Evolutionary conservation across 2,329 filamentous ascomycete genomes (phyloP), one percentile per base, ranked within the genome.

Genomic region (Truncatella angustata): DNA sequence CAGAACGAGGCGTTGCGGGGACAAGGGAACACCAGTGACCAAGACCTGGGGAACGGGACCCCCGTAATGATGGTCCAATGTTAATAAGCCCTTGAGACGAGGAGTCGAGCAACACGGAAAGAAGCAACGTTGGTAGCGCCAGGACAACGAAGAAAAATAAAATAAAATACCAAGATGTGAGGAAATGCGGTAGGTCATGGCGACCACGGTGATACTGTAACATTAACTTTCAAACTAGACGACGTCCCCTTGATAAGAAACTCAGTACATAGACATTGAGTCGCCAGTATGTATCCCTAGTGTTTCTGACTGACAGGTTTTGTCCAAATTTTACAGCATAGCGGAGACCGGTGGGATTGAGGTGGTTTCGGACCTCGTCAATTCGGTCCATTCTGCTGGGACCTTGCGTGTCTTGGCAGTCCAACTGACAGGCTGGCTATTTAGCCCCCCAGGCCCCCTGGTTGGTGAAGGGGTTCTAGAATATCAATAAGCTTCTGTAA

Each of bases 21-120:
- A 34, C 32, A 14, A 48, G 32, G 26, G 45, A 48, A n/a, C 30
- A 32, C 45, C 14, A 48, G 10, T 10, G 32, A 21, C 30, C 45
- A 49, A 37, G 45, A 49, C 45, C 45, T 49, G 45, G 45, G 45
- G 45, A 49, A 49, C 32, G 45, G 45, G 32, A 23, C 45, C 45
- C 39, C 40, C 18, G n/a, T n/a, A n/a, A n/a, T n/a, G n/a, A n/a
- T n/a, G n/a, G n/a, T n/a, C n/a, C n/a, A n/a, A n/a, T n/a, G n/a
- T n/a, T n/a, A n/a, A n/a, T n/a, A n/a, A n/a, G n/a, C n/a, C n/a
- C n/a, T n/a, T n/a, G n/a, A n/a, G n/a, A n/a, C n/a, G n/a, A n/a
- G n/a, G n/a, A n/a, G n/a, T n/a, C n/a, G n/a, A 40, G 21, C 37
- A 21, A 18, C 37, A 20, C 37, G 14, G 24, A 16, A 11, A 24